A percentile compares a stretch with the other conserved stretches of the same genome.
Conservation (phyloP, 306 rosid genomes). For the Rosa rugosa region DNA sequence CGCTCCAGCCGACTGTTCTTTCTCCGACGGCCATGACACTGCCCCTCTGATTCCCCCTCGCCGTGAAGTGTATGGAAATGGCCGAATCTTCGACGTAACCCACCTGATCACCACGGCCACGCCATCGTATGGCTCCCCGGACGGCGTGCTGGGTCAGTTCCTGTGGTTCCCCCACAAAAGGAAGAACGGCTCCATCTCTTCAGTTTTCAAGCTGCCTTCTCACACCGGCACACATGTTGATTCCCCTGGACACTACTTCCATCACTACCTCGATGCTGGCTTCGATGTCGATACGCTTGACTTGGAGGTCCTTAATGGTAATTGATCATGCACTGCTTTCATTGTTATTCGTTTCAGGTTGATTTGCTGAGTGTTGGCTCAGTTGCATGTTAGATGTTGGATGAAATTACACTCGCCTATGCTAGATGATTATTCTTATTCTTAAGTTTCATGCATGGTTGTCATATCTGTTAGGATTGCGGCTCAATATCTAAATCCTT, state of each 20-base stretch:
- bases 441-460: not conserved
- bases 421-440: not conserved
- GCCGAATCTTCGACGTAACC: constrained; percentile 62
- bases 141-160: constrained; percentile 62
- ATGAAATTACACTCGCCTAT: not conserved
- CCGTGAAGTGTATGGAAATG: constrained; percentile 74
- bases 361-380: not conserved
- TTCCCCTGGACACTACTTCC: constrained; percentile 73
- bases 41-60: constrained; percentile 47
- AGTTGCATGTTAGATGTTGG: not conserved
- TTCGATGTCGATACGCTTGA: constrained; percentile 87
- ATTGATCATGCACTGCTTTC: not conserved
- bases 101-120: constrained; percentile 46
- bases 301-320: constrained; percentile 71
- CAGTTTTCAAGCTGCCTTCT: constrained; percentile 55
- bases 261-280: constrained; percentile 77
- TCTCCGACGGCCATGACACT: constrained; percentile 17
- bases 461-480: too few species aligned
- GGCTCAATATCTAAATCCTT: too few species aligned
- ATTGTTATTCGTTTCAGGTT: not conserved
- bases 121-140: constrained; percentile 55
- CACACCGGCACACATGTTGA: constrained; percentile 94
- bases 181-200: constrained; percentile 81
- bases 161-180: constrained; percentile 61
- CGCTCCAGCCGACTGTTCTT: constrained; percentile 18